A percentile compares a stretch with the other conserved stretches of the same genome.
phyloP scores from a whole-genome alignment of 2,329 filamentous ascomycete genomes.

The Colletotrichum limetticola region DNA sequence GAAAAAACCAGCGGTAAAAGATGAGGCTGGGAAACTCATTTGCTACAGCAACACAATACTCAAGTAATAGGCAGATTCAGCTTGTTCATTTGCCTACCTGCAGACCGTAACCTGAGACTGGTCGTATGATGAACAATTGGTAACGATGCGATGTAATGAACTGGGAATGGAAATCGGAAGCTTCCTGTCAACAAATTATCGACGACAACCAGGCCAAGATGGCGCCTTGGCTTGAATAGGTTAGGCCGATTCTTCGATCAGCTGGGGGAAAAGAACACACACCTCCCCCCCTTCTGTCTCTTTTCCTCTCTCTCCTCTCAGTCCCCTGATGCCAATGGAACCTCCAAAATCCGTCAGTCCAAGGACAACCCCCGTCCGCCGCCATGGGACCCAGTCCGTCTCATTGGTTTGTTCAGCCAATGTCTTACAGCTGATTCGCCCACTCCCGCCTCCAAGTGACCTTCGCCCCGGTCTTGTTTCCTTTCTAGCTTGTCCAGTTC shows the following conservation, averaged over 20 bases:
- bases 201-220: background rate
- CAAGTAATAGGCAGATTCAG: background rate
- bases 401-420: slow-evolving; percentile 23
- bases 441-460: background rate
- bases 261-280: background rate
- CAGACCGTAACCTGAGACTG: background rate
- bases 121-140: background rate
- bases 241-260: background rate
- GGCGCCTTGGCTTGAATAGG: slow-evolving; percentile 2
- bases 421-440: slow-evolving; percentile 31
- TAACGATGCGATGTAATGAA: background rate
- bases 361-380: background rate
- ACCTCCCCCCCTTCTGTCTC: background rate
- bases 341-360: too few species aligned
- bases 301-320: background rate
- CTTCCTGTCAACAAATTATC: background rate
- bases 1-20: background rate
- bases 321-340: too few species aligned
- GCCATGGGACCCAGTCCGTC: background rate
- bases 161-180: slow-evolving; percentile 8
- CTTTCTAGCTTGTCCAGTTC: background rate
- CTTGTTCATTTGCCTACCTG: background rate
- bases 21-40: background rate
- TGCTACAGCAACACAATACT: background rate
- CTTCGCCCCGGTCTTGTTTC: background rate